Conservation (phyloP, 1,284 basidiomycete genomes). For the Phellopilus nigrolimitatus region DNA sequence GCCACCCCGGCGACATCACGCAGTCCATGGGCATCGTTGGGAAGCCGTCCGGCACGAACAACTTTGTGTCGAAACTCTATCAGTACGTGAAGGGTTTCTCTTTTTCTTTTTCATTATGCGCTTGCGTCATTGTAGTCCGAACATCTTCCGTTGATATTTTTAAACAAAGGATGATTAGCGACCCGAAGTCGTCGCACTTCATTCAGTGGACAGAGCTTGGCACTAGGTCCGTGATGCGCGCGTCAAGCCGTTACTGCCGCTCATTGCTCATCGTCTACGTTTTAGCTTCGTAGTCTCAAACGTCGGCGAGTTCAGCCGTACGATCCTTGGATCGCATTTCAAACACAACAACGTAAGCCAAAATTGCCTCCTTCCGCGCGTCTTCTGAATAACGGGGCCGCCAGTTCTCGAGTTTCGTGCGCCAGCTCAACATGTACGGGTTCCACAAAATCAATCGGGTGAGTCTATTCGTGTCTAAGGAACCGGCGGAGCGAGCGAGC, state of each 20-base stretch:
- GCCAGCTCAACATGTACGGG: constrained; percentile 89
- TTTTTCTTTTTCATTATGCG: constrained; percentile 4
- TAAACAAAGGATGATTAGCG: constrained; percentile 67
- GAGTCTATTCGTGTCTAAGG: constrained; percentile 23
- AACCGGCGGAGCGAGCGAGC: too few relatives aligned
- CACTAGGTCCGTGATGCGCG: constrained; percentile 42
- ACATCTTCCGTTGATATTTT: neutral
- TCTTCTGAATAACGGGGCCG: constrained; percentile 2
- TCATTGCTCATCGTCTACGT: neutral
- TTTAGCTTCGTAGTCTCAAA: constrained; percentile 74
- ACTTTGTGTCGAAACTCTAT: constrained; percentile 80
- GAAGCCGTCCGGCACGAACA: constrained; percentile 69
- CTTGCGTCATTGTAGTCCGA: too few relatives aligned
- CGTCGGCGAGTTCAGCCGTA: constrained; percentile 77
- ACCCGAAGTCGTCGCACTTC: constrained; percentile 70
- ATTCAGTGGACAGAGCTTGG: constrained; percentile 77
- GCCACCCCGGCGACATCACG: constrained; percentile 16
- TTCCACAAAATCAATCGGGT: constrained; percentile 83
- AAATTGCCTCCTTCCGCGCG: constrained; percentile 15
- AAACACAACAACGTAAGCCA: constrained; percentile 73
- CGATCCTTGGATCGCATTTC: constrained; percentile 75
- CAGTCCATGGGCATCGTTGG: constrained; percentile 48
- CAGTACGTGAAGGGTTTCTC: constrained; percentile 47
- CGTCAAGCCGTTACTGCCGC: neutral
- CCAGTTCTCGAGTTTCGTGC: constrained; percentile 85